phyloP scores from a whole-genome alignment of 257 asterid species.

The Buddleja alternifolia region DNA sequence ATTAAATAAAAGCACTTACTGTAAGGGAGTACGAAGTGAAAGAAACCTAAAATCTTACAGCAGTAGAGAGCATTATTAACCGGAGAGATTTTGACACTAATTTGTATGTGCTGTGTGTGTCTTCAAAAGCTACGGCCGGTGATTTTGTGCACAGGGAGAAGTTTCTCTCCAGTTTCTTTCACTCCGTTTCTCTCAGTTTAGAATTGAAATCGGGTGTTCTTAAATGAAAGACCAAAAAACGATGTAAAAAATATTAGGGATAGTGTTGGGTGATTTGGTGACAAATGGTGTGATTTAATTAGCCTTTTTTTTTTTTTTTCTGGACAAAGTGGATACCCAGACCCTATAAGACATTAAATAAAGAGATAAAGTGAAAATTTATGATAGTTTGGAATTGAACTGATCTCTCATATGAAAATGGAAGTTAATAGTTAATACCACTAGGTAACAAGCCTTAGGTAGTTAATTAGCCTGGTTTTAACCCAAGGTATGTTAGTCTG shows the following conservation, averaged over 20 bases:
- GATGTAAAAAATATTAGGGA: too few relatives aligned
- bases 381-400: too few relatives aligned
- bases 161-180: not conserved
- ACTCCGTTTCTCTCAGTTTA: not conserved
- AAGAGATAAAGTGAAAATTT: too few relatives aligned
- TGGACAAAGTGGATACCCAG: too few relatives aligned
- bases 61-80: not conserved
- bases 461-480: too few relatives aligned
- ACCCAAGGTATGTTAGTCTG: too few relatives aligned
- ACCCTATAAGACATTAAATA: too few relatives aligned
- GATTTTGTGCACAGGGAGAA: not conserved
- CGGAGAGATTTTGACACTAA: not conserved
- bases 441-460: too few relatives aligned
- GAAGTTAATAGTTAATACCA: too few relatives aligned
- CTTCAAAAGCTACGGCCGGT: conserved; percentile 1
- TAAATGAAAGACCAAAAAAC: not conserved
- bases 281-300: too few relatives aligned
- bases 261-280: not conserved
- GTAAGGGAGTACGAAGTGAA: not conserved
- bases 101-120: not conserved
- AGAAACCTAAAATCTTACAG: not conserved
- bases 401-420: too few relatives aligned
- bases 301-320: too few relatives aligned
- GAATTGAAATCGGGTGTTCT: not conserved
- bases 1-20: not conserved